Evolutionary conservation across 306 rosid genomes (phyloP).

Genomic region (Psophocarpus tetragonolobus): DNA sequence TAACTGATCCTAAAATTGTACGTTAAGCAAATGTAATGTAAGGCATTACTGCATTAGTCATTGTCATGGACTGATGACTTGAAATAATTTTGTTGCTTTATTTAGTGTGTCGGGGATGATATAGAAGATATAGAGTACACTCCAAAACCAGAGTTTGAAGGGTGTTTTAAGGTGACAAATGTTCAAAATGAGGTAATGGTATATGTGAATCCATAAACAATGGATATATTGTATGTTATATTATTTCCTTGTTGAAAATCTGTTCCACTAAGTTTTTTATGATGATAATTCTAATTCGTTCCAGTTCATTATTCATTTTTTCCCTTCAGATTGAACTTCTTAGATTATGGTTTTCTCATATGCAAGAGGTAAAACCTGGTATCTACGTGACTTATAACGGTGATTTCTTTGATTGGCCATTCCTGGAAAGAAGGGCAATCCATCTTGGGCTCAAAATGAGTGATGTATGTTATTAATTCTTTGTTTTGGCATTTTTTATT

Average conservation of each 20-base stretch:
- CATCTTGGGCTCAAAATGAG: slow-evolving; percentile 85
- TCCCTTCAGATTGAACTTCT: slow-evolving; percentile 75
- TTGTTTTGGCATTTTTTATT: slow-evolving; percentile 27
- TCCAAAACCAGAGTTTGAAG: slow-evolving; percentile 96
- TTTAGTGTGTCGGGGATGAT: slow-evolving; percentile 92
- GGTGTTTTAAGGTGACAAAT: slow-evolving; percentile 84
- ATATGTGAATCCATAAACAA: slow-evolving; percentile 3
- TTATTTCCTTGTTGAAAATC: slow-evolving; percentile 23
- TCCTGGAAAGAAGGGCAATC: slow-evolving; percentile 86
- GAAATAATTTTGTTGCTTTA: slow-evolving; percentile 34
- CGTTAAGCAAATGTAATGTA: slow-evolving; percentile 21
- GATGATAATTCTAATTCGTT: slow-evolving; percentile 11
- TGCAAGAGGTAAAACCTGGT: slow-evolving; percentile 97
- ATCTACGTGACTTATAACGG: slow-evolving; percentile 95
- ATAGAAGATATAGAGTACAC: slow-evolving; percentile 92
- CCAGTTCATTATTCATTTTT: neutral
- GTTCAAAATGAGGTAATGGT: slow-evolving; percentile 82
- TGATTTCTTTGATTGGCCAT: slow-evolving; percentile 98
- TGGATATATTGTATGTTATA: neutral
- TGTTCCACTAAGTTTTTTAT: slow-evolving; percentile 12
- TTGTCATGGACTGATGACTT: slow-evolving; percentile 17
- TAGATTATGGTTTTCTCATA: slow-evolving; percentile 87
- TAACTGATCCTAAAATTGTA: slow-evolving; percentile 21
- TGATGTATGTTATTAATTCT: slow-evolving; percentile 62
- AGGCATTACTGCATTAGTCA: neutral